These are phyloP conservation scores for Escallonia rubra DNA, from an alignment of 129 eudicot species.

Conservation along the genomic window DNA sequence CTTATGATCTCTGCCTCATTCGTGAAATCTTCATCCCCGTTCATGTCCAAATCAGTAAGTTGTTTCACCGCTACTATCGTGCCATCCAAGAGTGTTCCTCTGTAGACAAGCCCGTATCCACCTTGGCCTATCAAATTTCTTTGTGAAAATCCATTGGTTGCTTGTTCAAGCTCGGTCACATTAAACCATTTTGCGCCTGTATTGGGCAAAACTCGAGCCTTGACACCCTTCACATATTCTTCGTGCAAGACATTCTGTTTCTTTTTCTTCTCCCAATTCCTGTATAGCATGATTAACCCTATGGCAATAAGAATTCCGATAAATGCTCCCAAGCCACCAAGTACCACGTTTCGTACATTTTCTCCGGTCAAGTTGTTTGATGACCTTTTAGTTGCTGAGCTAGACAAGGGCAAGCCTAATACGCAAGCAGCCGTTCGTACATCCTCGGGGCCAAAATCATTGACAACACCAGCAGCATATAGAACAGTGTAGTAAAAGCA, in stretches of 20 bases:
- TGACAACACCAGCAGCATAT: constrained; percentile 68
- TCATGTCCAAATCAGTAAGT: constrained; percentile 31
- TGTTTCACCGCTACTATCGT: constrained; percentile 52
- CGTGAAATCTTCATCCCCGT: constrained; percentile 51
- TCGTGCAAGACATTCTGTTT: constrained; percentile 32
- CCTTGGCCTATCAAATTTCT: constrained; percentile 61
- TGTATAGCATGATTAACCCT: constrained; percentile 20
- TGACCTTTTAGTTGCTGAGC: not conserved
- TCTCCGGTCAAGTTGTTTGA: constrained; percentile 14
- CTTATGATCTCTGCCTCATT: constrained; percentile 82
- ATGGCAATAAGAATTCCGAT: constrained; percentile 28
- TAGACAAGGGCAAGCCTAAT: constrained; percentile 40
- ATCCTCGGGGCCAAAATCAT: constrained; percentile 55
- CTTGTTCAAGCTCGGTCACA: constrained; percentile 48
- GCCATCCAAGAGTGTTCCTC: constrained; percentile 55
- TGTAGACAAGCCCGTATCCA: constrained; percentile 54
- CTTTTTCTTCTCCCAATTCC: constrained; percentile 19
- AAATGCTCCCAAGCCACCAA: constrained; percentile 42
- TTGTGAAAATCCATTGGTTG: constrained; percentile 57
- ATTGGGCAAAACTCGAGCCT: constrained; percentile 58
- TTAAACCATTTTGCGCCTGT: constrained; percentile 64
- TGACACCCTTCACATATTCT: constrained; percentile 38
- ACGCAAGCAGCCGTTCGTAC: constrained; percentile 44
- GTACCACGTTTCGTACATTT: constrained; percentile 19
- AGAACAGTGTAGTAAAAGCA: constrained; percentile 56